A percentile compares a stretch with the other conserved stretches of the same genome.
Evolutionary conservation across 106 monocot genomes (phyloP).

Genomic region (Acorus calamus): DNA sequence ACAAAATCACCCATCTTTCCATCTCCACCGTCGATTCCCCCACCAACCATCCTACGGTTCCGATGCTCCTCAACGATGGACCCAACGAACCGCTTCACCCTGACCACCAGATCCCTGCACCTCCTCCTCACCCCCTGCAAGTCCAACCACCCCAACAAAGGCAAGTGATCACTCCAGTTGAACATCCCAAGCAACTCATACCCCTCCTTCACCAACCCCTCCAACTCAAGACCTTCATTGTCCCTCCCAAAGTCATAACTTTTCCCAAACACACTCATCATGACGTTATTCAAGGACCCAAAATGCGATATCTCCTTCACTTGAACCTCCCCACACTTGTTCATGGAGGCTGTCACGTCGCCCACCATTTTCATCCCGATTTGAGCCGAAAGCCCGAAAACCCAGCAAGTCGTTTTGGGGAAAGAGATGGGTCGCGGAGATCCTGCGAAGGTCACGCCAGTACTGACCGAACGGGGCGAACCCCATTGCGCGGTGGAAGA

Average conservation of each 20-base stretch:
- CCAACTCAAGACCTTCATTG: conserved; percentile 33
- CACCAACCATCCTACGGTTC: not conserved
- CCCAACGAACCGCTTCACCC: conserved; percentile 5
- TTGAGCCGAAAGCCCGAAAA: conserved; percentile 9
- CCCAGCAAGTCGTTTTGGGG: conserved; percentile 27
- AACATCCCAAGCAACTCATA: conserved; percentile 9
- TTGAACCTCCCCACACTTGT: conserved; percentile 21
- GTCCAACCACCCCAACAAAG: conserved; percentile 5
- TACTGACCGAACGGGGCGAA: conserved; percentile 66
- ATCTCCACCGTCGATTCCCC: not conserved
- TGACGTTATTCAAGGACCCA: conserved; percentile 11
- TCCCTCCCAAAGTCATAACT: conserved; percentile 18
- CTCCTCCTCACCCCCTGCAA: conserved; percentile 6
- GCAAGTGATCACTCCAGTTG: conserved; percentile 7
- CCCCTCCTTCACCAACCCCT: conserved; percentile 13
- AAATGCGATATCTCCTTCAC: conserved; percentile 40
- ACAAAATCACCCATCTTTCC: not conserved
- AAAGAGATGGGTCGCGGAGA: conserved; percentile 41
- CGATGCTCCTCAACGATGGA: conserved; percentile 4
- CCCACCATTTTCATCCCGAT: conserved; percentile 41
- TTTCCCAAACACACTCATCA: conserved; percentile 45
- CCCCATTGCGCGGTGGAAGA: conserved; percentile 70
- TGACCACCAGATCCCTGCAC: not conserved
- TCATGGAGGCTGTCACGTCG: conserved; percentile 22
- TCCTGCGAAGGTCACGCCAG: conserved; percentile 46